Evolutionary conservation across 805 yeast genomes (phyloP).

Genomic region (Torulaspora delbrueckii): DNA sequence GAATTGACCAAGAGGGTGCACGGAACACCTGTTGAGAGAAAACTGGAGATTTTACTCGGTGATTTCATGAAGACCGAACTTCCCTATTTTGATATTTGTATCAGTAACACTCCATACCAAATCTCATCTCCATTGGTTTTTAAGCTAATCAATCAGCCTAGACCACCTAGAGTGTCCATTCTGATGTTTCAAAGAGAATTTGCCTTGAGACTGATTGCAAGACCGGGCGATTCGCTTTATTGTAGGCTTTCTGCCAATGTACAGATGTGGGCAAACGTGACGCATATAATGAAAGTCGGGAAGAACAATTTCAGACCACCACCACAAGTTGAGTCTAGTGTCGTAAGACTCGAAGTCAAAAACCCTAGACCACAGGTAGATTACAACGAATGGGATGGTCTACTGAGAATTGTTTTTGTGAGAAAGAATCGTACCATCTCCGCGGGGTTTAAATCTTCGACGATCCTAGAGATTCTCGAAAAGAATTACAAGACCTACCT

Average conservation of each 20-base stretch:
- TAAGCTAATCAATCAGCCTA: conserved; percentile 82
- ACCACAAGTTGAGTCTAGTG: conserved; percentile 96
- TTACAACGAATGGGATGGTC: conserved; percentile 95
- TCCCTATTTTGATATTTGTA: conserved; percentile 93
- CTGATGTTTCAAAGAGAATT: conserved; percentile 98
- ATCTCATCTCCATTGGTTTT: conserved; percentile 95
- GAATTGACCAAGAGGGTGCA: conserved; percentile 96
- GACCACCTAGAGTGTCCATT: conserved; percentile 91
- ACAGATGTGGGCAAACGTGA: conserved; percentile 99
- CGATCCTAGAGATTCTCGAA: conserved; percentile 76
- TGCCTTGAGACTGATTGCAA: conserved; percentile 85
- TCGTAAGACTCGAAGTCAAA: conserved; percentile 88
- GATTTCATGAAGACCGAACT: conserved; percentile 94
- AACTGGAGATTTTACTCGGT: conserved; percentile 85
- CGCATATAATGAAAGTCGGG: conserved; percentile 98
- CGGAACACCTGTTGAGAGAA: conserved; percentile 91
- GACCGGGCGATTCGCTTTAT: conserved; percentile 93
- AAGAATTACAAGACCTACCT: conserved; percentile 81
- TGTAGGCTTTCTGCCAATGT: conserved; percentile 94
- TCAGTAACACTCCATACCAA: conserved; percentile 96
- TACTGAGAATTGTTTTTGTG: conserved; percentile 83
- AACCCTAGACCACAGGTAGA: conserved; percentile 91
- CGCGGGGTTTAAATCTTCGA: conserved; percentile 83
- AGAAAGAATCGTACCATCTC: conserved; percentile 89
- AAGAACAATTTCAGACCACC: conserved; percentile 96